Base-by-base conservation (phyloP, 257 asterid genomes). In the Haberlea rhodopensis region DNA sequence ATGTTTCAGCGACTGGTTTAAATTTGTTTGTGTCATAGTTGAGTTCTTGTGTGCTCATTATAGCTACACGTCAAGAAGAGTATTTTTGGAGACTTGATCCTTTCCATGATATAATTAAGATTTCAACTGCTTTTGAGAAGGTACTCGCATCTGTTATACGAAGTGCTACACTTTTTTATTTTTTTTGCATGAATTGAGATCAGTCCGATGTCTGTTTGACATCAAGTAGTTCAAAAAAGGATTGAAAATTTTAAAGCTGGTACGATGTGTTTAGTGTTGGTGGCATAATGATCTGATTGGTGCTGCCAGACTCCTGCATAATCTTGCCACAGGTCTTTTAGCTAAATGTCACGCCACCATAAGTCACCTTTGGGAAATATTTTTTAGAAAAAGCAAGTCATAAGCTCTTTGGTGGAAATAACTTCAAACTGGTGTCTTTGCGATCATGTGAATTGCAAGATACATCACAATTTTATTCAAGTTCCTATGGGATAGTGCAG, bases 11-110 rank as follows among this genome's bases (percentile, higher is more conserved):
- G 8, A 29, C 5, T 29, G 34, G 6, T 29, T 29, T 29, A 29
- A 29, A 29, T 29, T 29, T 29, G 34, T n/a, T n/a, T 49, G 16
- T 53, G 58, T 29, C 58, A 53, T 53, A 53, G 26, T 53, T 59
- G 46, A 59, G 64, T 32, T 32, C 10, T 29, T 27, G 19, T 3
- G 54, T 15, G 25, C 31, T 32, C 19, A 7, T 37, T 21, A 24
- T 21, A 62, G 48, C 54, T 34, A 21, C 52, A 20, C 43, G 16
- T 21, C 4, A 55, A 25, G 15, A 23, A 11, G 29, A 15, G 28
- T 51, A 23, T 27, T 49, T 63, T 25, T 48, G 11, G 7, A 49
- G 7, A 63, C 21, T 28, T 24, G 18, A 24, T 21, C 31, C 11
- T 24, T 23, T 6, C 48, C 4, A 0, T 26, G n/a, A n/a, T 62